phyloP scores from a whole-genome alignment of 139 green algal genomes.

The Chlorella vulgaris region DNA sequence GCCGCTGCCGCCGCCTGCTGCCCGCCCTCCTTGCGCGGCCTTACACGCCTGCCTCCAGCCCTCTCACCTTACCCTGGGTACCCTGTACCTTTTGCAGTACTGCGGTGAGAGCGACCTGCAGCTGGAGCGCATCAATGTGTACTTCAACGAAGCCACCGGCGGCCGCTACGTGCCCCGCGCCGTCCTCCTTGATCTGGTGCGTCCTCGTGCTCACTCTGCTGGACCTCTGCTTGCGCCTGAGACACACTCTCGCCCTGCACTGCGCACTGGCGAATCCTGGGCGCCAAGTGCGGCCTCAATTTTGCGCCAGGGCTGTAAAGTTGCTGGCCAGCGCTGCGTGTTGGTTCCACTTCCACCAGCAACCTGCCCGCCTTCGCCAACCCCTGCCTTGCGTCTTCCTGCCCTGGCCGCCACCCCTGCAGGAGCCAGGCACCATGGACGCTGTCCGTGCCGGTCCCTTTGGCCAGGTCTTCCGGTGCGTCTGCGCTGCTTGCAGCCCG shows the following conservation, averaged over 20 bases:
- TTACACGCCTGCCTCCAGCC: not conserved
- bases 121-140: constrained; percentile 99
- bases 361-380: not conserved
- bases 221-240: not conserved
- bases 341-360: too few relatives aligned
- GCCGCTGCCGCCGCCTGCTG: too few relatives aligned
- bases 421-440: constrained; percentile 97
- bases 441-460: constrained; percentile 93
- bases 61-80: not conserved
- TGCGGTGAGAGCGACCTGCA: constrained; percentile 95
- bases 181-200: constrained; percentile 95
- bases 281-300: too few relatives aligned
- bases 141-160: constrained; percentile 99
- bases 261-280: too few relatives aligned
- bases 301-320: too few relatives aligned
- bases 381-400: not conserved
- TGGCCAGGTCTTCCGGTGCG: constrained; percentile 89
- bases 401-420: not conserved
- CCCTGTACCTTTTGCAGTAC: constrained; percentile 28
- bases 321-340: too few relatives aligned
- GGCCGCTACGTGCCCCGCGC: constrained; percentile 96
- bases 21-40: too few relatives aligned
- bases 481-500: not conserved
- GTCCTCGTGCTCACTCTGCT: not conserved
- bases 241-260: not conserved